Base-by-base conservation (phyloP, 139 green algal genomes). In the Chloropicon primus region DNA sequence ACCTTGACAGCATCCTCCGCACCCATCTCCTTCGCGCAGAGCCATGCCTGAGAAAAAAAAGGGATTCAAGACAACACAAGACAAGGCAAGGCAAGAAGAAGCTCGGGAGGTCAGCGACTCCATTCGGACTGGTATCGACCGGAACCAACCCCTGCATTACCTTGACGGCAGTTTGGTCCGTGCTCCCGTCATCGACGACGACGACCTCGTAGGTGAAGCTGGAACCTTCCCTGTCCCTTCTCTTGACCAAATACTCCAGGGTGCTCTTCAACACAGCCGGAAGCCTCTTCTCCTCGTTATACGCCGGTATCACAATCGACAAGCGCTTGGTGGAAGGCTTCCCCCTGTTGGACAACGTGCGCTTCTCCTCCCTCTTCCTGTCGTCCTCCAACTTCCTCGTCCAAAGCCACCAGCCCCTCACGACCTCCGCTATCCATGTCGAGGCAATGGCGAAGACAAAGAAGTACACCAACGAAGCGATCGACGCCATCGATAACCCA, bases 111-210 rank as follows among this genome's bases (percentile, higher is more conserved):
- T n/a, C n/a, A n/a, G n/a, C n/a, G n/a, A n/a, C n/a, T n/a, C n/a
- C n/a, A n/a, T n/a, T n/a, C n/a, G n/a, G n/a, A n/a, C n/a, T n/a
- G n/a, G n/a, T n/a, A n/a, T n/a, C n/a, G n/a, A n/a, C n/a, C n/a
- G n/a, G n/a, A n/a, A n/a, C n/a, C n/a, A n/a, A n/a, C n/a, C n/a
- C n/a, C n/a, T n/a, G 41, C 10, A 5, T 62, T 17, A 62, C 41
- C 41, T 62, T 62, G 41, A 62, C 41, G 41, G 41, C 77, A 1
- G 94, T 99, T 41, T 54, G 80, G 74, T 99, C 94, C 22, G 54
- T 87, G 85, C 89, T 96, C 74, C 94, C 94, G 72, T 99, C 94
- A 78, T 98, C 95, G 26, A 99, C 95, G 1, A 99, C 84, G 26
- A 99, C 88, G 1, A 99, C 83, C 77, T 99, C 93, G 26, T 90